Evolutionary conservation across 164 flowering plant genomes (phyloP), one percentile per base, ranked within the genome.

Genomic region (Sextonia rubra): DNA sequence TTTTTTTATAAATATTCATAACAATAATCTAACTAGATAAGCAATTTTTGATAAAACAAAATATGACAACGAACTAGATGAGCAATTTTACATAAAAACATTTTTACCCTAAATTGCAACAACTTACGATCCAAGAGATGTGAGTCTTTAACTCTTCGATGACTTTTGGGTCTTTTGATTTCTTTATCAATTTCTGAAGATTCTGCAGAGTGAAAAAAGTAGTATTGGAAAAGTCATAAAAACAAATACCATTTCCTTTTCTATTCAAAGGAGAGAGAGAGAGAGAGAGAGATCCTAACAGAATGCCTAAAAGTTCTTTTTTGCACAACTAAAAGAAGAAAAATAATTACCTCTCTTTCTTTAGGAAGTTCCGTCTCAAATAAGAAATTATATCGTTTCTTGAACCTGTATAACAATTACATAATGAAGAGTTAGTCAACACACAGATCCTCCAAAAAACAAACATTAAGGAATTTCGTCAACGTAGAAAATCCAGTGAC

Each of bases 41-140:
- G 11, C n/a, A n/a, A n/a, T n/a, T n/a, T n/a, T n/a, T n/a, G n/a
- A n/a, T n/a, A n/a, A n/a, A 37, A 8, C 44, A 20, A 52, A 52
- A 52, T 52, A 17, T 52, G 58, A 52, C n/a, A 15, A 52, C 44
- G 3, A 18, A 20, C 17, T 14, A 20, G 58, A 18, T 17, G 14
- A 52, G 20, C 14, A 52, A 52, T 52, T 52, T 52, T 52, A 52
- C 17, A 20, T 52, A 52, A 52, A 52, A 52, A 52, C n/a, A 20
- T 20, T 52, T 18, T 8, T 22, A 4, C 25, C 61, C 2, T 69
- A 18, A 30, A 14, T 8, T 58, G 61, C 47, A 47, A 69, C 68
- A 65, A 79, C 97, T 93, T 82, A 93, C 97, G 76, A 94, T 88
- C 88, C 88, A 86, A 68, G 91, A 74, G 72, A 90, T 64, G 37